Evolutionary conservation across 345 rosid species (phyloP).

Genomic region (Eucalyptus paniculata): DNA sequence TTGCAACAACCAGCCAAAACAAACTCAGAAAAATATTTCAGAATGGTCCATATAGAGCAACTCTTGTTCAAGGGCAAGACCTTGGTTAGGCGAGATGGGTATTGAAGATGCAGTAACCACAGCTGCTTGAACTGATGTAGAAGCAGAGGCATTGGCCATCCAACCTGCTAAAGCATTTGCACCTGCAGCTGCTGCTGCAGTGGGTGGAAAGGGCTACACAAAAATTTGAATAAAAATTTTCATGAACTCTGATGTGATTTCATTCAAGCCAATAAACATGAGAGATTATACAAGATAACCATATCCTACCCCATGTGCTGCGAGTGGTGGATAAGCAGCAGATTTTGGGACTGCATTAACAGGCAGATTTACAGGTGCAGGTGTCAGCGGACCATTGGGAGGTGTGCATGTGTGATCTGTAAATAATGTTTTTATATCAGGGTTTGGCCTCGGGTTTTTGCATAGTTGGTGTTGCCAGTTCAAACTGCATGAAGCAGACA

Average conservation of each 20-base stretch:
- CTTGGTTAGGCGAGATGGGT: constrained; percentile 70
- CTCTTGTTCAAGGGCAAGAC: constrained; percentile 9
- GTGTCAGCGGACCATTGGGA: constrained; percentile 53
- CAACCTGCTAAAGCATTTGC: constrained; percentile 78
- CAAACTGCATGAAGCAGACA: constrained; percentile 31
- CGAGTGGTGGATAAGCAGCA: constrained; percentile 36
- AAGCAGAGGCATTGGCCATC: constrained; percentile 69
- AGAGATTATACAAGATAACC: background rate
- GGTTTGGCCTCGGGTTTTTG: constrained; percentile 75
- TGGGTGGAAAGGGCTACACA: constrained; percentile 44
- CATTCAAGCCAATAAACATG: background rate
- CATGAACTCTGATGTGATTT: background rate
- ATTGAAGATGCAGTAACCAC: constrained; percentile 73
- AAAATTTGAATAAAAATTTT: background rate
- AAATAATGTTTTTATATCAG: constrained; percentile 75
- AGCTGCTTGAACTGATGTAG: constrained; percentile 81
- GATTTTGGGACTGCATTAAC: constrained; percentile 22
- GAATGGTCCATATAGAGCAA: background rate
- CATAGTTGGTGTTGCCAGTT: constrained; percentile 92
- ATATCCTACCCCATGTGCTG: constrained; percentile 42
- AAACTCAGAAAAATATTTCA: background rate
- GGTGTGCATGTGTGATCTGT: constrained; percentile 60
- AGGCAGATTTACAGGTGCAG: constrained; percentile 48
- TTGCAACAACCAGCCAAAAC: background rate
- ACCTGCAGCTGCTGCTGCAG: constrained; percentile 43